Conservation (phyloP, 768 basidiomycete species). For the Termitomyces sp. region DNA sequence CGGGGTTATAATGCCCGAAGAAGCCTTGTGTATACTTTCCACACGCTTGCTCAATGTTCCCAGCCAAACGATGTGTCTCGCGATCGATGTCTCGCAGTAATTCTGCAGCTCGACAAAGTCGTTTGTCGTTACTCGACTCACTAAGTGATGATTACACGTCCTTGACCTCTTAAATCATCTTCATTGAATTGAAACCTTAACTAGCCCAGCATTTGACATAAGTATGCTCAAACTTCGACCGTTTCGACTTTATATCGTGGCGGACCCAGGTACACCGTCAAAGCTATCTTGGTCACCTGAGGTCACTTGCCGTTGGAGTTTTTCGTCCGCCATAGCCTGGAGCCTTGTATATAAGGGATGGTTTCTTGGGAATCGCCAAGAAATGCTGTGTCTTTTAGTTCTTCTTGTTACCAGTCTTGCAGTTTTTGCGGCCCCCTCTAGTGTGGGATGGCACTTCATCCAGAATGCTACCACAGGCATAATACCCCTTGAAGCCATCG, state of each 20-base stretch:
- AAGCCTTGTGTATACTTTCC: neutral
- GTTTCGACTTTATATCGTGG: neutral
- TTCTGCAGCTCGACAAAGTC: neutral
- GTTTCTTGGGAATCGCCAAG: neutral
- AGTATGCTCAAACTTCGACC: neutral
- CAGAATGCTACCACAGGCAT: slow-evolving; percentile 21
- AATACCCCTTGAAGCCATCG: slow-evolving; percentile 19
- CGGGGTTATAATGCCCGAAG: neutral
- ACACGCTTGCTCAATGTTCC: neutral
- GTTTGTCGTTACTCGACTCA: neutral
- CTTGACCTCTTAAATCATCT: neutral
- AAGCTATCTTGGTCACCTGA: neutral
- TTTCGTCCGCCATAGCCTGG: no score
- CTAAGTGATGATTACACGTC: neutral
- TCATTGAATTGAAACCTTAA: neutral
- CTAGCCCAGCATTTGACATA: neutral
- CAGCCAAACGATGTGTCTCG: neutral
- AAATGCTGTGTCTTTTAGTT: neutral
- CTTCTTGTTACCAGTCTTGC: neutral
- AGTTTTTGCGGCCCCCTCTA: slow-evolving; percentile 5
- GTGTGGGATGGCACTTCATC: slow-evolving; percentile 18
- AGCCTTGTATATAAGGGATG: neutral
- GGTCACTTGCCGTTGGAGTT: neutral
- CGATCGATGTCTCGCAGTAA: no score
- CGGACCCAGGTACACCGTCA: neutral